Evolutionary conservation across 2,329 filamentous ascomycete species (phyloP), one percentile per base, ranked within the genome.

Genomic region (Apiospora marii): DNA sequence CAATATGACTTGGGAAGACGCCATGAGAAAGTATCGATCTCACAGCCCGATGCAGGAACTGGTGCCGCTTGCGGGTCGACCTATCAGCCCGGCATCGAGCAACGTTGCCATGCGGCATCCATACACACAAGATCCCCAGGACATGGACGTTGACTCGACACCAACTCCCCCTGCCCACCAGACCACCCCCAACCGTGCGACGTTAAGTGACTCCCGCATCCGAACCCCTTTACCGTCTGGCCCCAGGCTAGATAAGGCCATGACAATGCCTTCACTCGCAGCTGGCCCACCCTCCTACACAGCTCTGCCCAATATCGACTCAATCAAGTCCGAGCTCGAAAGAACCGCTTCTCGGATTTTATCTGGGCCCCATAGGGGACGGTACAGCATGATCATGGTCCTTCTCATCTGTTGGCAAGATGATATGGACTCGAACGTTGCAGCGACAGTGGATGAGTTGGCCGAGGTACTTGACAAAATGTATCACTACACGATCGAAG

Each of bases 1-100:
- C 75, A 87, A 87, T 75, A 87, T 90, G 87, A 89, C 87, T 14
- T 91, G 88, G 88, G 88, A 90, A 78, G 88, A 90, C 74, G 86
- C 88, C 22, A 83, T 87, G 67, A 83, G 82, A 76, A 90, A 89
- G 76, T 90, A 88, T 80, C 84, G 85, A 72, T 85, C 86, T 53
- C 84, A 87, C 72, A 89, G 87, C 75, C 87, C 88, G 44, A 82
- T 87, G 67, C 86, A 86, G 73, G 87, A 89, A 34, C 85, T 88
- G 64, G 83, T 84, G 43, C 83, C 85, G 44, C 78, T 83, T 46
- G 80, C 81, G 69, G 85, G 82, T 72, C 82, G 84, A 46, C 84
- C 84, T 22, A 81, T 88, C 73, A 89, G 87, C 76, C 86, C 87
- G 48, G 83, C 84, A 24, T 81, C 84, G 6, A 44, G 30, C 53